Evolutionary conservation across 495 filamentous ascomycete genomes (phyloP).

Genomic region (Hypoxylon cercidicola): DNA sequence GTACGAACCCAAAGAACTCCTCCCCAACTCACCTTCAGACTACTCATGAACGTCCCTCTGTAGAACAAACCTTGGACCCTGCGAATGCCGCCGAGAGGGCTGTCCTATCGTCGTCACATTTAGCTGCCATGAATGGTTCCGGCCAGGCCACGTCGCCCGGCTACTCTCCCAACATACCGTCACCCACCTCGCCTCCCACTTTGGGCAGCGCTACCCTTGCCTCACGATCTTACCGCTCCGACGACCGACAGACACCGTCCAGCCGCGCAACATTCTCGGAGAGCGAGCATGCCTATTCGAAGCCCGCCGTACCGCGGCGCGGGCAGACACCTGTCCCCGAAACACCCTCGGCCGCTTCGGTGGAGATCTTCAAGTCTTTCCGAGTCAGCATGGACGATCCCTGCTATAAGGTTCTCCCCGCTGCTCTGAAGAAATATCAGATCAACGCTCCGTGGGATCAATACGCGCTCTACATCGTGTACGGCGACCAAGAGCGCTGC

Average conservation of each 20-base stretch:
- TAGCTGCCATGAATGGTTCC: conserved; percentile 77
- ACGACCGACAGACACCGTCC: conserved; percentile 57
- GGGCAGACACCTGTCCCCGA: conserved; percentile 63
- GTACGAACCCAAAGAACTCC: conserved; percentile 74
- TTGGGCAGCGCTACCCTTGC: conserved; percentile 60
- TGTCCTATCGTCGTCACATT: conserved; percentile 77
- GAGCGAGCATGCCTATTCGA: conserved; percentile 59
- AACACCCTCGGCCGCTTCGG: conserved; percentile 63
- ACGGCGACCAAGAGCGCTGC: conserved; percentile 96
- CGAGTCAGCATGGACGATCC: conserved; percentile 97
- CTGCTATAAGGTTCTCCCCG: conserved; percentile 95
- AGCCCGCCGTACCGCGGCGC: conserved; percentile 54
- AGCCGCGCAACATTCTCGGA: conserved; percentile 58
- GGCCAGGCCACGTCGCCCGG: conserved; percentile 63
- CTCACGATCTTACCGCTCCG: conserved; percentile 64
- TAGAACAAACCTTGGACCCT: conserved; percentile 66
- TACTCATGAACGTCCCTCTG: conserved; percentile 63
- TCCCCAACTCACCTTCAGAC: conserved; percentile 80
- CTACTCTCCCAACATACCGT: conserved; percentile 80
- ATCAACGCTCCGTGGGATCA: conserved; percentile 97
- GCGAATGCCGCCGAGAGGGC: conserved; percentile 65
- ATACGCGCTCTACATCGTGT: conserved; percentile 97
- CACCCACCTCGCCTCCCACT: conserved; percentile 80
- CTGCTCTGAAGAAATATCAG: conserved; percentile 96
- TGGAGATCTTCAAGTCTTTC: conserved; percentile 98